Evolutionary conservation across 495 filamentous ascomycete species (phyloP).

Genomic region (Pseudevernia furfuracea): DNA sequence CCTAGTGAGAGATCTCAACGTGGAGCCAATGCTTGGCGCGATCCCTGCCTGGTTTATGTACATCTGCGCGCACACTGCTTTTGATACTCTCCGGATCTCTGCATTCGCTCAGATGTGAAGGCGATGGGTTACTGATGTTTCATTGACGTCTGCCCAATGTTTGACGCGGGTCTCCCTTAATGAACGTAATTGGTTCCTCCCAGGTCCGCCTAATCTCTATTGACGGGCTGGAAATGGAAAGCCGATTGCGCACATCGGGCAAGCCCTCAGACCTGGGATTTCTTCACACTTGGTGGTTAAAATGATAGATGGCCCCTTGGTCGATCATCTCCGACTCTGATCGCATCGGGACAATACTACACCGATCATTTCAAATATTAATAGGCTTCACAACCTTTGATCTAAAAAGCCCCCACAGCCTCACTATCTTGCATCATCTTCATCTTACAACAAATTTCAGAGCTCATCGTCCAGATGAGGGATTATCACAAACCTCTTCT

Average conservation of each 20-base stretch:
- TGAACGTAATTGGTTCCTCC: slow-evolving; percentile 9
- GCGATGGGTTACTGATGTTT: slow-evolving; percentile 8
- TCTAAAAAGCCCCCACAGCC: not conserved
- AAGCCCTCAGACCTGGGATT: not conserved
- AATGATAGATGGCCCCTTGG: slow-evolving; percentile 7
- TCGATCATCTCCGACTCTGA: not conserved
- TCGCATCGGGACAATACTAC: not conserved
- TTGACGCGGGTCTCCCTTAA: not conserved
- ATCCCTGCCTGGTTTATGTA: slow-evolving; percentile 12
- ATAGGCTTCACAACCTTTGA: slow-evolving; percentile 5
- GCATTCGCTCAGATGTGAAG: slow-evolving; percentile 3
- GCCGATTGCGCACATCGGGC: not conserved
- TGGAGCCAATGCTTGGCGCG: slow-evolving; percentile 7
- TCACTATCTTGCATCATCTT: slow-evolving; percentile 1
- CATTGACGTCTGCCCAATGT: slow-evolving; percentile 6
- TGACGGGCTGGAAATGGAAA: slow-evolving; percentile 5
- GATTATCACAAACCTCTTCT: slow-evolving; percentile 18
- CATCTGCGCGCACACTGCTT: slow-evolving; percentile 3
- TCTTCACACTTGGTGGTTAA: not conserved
- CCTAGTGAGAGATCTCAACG: not conserved
- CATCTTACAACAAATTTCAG: not conserved
- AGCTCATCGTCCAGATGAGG: slow-evolving; percentile 20
- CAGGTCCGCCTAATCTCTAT: not conserved
- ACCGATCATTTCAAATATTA: not conserved
- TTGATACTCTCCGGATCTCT: slow-evolving; percentile 9